Evolutionary conservation across 225 moss, liverwort and hornwort species (phyloP).

Genomic region (Bryoerythrophyllum caledonicum): DNA sequence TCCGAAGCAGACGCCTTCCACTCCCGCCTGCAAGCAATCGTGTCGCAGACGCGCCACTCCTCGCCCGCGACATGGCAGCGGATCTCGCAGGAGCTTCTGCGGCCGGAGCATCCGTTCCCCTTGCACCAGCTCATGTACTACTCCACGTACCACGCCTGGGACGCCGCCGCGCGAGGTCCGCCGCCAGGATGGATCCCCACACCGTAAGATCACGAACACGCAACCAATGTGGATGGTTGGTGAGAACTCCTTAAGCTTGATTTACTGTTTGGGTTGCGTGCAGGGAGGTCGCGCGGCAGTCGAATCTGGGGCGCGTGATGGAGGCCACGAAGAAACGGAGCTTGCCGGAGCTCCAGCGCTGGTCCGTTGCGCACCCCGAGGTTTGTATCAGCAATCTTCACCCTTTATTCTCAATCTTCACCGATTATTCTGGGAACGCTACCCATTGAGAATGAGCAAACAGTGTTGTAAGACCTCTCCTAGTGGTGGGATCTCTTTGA

Average conservation of each 20-base stretch:
- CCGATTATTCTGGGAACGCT: too few relatives aligned
- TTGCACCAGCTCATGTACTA: slow-evolving; percentile 70
- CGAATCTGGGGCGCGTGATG: slow-evolving; percentile 51
- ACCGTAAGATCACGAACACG: slow-evolving; percentile 22
- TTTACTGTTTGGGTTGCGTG: not conserved
- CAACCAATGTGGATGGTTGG: too few relatives aligned
- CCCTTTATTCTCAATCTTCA: too few relatives aligned
- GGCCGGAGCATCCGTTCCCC: slow-evolving; percentile 40
- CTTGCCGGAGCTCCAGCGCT: slow-evolving; percentile 47
- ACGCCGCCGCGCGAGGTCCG: slow-evolving; percentile 33
- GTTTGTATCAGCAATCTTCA: not conserved
- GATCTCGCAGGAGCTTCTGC: slow-evolving; percentile 49
- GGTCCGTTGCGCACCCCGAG: slow-evolving; percentile 56
- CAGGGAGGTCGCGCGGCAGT: slow-evolving; percentile 48
- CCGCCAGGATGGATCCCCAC: slow-evolving; percentile 59
- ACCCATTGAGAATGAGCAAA: too few relatives aligned
- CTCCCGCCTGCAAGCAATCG: slow-evolving; percentile 23
- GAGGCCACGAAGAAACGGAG: slow-evolving; percentile 16
- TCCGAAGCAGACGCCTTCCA: slow-evolving; percentile 22
- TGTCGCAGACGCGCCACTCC: slow-evolving; percentile 14
- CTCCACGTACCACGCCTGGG: slow-evolving; percentile 49
- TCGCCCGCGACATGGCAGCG: slow-evolving; percentile 43
- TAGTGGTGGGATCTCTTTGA: too few relatives aligned
- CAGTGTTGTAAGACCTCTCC: too few relatives aligned
- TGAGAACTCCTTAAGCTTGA: too few relatives aligned